These are phyloP conservation scores for Metrosideros polymorpha DNA, from an alignment of 441 rosid species.

Conservation along the genomic window DNA sequence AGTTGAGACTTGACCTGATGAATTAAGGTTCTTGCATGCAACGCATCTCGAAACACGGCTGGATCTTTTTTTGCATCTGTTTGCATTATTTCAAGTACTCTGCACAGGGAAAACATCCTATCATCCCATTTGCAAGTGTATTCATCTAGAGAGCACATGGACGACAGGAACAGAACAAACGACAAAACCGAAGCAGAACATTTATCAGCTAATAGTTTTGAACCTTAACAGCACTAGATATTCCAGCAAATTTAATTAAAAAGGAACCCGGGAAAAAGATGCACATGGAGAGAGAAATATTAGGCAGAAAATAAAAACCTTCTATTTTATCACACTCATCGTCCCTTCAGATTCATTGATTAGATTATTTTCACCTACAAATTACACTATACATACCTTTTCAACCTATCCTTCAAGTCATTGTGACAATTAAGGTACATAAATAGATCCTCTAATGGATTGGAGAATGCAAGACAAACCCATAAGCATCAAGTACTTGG, in stretches of 20 bases:
- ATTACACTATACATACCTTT: neutral
- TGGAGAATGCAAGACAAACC: neutral
- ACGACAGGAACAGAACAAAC: neutral
- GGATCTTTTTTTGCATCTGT: slow-evolving; percentile 81
- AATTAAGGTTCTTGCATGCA: slow-evolving; percentile 48
- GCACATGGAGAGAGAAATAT: neutral
- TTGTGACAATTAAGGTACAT: neutral
- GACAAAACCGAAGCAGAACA: neutral
- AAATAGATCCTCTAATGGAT: neutral
- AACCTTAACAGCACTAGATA: neutral
- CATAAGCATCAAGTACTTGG: neutral
- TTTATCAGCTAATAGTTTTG: neutral
- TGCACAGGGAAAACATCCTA: slow-evolving; percentile 17
- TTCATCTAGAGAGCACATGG: neutral
- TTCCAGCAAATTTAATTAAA: neutral
- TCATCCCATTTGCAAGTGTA: neutral
- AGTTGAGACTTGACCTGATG: slow-evolving; percentile 47
- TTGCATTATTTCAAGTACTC: slow-evolving; percentile 68
- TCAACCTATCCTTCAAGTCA: neutral
- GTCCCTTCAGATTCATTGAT: neutral
- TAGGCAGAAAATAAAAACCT: neutral
- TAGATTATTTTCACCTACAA: neutral
- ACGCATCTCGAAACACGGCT: slow-evolving; percentile 50
- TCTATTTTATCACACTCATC: neutral
- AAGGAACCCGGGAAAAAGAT: neutral